These are phyloP conservation scores for Ensete ventricosum DNA, from an alignment of 176 grass and related monocot genomes.

Conservation along the genomic window DNA sequence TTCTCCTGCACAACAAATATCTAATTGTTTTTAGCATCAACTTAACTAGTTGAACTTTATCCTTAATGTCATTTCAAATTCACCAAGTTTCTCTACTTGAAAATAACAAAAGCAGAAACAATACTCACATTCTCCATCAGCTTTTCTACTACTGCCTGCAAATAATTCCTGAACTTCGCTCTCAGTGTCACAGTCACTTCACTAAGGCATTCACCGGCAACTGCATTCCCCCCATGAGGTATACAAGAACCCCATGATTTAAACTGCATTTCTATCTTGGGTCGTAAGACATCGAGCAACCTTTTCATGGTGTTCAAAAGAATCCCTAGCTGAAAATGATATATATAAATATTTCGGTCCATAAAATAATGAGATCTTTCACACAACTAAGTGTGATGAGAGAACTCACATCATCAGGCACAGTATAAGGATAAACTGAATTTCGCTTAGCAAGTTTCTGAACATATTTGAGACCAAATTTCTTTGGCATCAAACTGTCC, in stretches of 20 bases:
- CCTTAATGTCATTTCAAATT: too few relatives aligned
- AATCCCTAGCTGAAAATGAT: slow-evolving; percentile 65
- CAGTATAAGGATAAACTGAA: slow-evolving; percentile 53
- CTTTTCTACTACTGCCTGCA: slow-evolving; percentile 94
- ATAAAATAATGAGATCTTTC: not conserved
- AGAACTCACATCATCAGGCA: slow-evolving; percentile 82
- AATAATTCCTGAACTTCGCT: slow-evolving; percentile 91
- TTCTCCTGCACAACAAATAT: too few relatives aligned
- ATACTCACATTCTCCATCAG: slow-evolving; percentile 81
- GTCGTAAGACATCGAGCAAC: slow-evolving; percentile 71
- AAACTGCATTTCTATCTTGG: slow-evolving; percentile 65
- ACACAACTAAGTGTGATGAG: slow-evolving; percentile 1
- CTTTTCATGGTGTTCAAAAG: slow-evolving; percentile 98
- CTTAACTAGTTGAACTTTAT: not conserved
- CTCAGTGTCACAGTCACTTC: slow-evolving; percentile 82
- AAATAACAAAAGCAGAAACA: not conserved
- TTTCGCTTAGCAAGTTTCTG: slow-evolving; percentile 93
- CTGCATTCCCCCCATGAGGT: slow-evolving; percentile 52
- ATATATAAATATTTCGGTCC: slow-evolving; percentile 1
- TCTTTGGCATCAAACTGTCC: slow-evolving; percentile 81
- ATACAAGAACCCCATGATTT: slow-evolving; percentile 98
- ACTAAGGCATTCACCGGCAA: slow-evolving; percentile 69
- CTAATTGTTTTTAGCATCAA: not conserved
- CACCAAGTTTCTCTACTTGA: not conserved
- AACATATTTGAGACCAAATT: slow-evolving; percentile 90